Base-by-base conservation (phyloP, 345 rosid species). In the Heritiera littoralis region DNA sequence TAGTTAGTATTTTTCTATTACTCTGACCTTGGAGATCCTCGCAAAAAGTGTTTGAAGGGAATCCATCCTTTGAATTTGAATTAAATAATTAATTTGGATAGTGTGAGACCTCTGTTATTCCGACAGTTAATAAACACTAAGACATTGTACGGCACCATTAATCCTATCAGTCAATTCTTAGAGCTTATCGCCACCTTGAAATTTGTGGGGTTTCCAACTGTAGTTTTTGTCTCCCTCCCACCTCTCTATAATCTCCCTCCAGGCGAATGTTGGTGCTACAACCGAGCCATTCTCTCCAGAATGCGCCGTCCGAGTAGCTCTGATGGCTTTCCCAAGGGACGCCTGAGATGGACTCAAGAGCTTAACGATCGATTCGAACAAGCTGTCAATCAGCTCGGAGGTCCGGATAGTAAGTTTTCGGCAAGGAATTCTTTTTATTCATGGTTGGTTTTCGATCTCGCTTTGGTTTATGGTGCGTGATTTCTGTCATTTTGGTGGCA, bases 311-410 rank as follows among this genome's bases (percentile, higher is more conserved):
- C 82, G 1, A 80, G 54, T 70, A 74, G 80, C 43, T 72, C 88
- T 14, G 86, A 81, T 65, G 87, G 87, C 75, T 77, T 81, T 1
- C 65, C 77, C 52, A 89, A 86, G 72, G 92, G 87, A 75, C 85
- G 92, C 74, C 76, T 87, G 59, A 81, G 88, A 49, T 84, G 89
- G 90, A 86, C 88, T 0, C 84, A 83, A 59, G 89, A 86, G n/a
- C 88, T 87, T 12, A 90, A 86, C 38, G 88, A 84, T 69, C 83
- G 75, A 41, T 89, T 89, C 48, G 90, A 86, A 79, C 81, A 81
- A 52, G 86, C 90, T 30, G 90, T 89, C 52, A 86, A 77, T 76
- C 83, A 83, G 76, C 89, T 89, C 35, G 92, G 90, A 23, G 92
- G 92, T 38, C 87, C 92, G 68, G 90, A 89, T 38, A 72, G 92